phyloP scores from a whole-genome alignment of 2,329 filamentous ascomycete genomes.

The Chalaropsis ovoidea region DNA sequence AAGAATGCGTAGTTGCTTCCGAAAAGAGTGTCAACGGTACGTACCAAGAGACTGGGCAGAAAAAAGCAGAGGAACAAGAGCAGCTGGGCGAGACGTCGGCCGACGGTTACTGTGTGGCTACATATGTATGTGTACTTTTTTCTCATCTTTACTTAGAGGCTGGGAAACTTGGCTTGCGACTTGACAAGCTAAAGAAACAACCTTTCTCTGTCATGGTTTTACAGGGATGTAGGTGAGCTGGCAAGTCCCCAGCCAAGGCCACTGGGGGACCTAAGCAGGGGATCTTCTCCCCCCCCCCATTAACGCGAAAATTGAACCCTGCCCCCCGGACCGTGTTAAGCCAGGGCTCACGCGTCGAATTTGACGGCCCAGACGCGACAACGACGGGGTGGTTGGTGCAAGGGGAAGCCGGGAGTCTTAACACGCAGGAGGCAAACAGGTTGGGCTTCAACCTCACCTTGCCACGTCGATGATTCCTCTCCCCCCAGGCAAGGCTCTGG shows the following conservation, averaged over 20 bases:
- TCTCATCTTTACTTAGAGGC: not conserved
- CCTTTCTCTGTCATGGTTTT: not conserved
- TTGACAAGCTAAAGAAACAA: not conserved
- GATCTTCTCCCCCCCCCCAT: not conserved
- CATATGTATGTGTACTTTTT: not conserved
- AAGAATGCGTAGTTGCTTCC: not conserved
- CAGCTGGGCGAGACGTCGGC: not conserved
- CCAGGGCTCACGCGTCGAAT: conserved; percentile 1
- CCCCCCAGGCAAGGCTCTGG: no score
- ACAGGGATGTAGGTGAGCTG: not conserved
- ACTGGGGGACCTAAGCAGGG: not conserved
- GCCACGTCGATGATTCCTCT: no score
- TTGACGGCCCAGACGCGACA: not conserved
- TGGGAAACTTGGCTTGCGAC: not conserved
- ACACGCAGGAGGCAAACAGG: not conserved
- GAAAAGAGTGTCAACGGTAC: not conserved
- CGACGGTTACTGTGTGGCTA: not conserved
- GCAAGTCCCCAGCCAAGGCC: not conserved
- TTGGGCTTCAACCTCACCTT: not conserved
- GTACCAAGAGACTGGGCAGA: not conserved
- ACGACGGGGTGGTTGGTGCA: conserved; percentile 13
- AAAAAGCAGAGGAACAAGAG: not conserved
- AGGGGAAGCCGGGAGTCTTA: conserved; percentile 7
- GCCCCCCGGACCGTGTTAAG: not conserved
- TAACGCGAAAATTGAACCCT: not conserved